Evolutionary conservation across 192 early-diverging fungal genomes (phyloP), one percentile per base, ranked within the genome.

Genomic region (Entomortierella beljakovae): DNA sequence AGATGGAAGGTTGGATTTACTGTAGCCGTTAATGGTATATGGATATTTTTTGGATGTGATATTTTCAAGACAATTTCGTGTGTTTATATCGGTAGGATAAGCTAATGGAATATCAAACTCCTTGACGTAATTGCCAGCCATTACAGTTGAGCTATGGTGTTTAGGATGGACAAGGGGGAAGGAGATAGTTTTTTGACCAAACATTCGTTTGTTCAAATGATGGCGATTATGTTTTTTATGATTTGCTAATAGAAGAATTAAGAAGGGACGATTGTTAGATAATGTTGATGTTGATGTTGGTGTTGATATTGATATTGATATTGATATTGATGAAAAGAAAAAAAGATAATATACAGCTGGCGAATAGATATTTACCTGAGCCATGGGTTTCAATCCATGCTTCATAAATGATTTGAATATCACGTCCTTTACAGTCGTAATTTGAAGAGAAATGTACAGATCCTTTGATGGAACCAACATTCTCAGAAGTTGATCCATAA

Each of bases 361-460:
- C n/a, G n/a, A 51, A 51, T 29, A 26, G 2, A 16, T 26, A 31
- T 29, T 59, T 67, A 74, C 64, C 37, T 46, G 61, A 56, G 51
- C 64, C 62, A 25, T 57, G 52, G 0, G 74, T 50, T 34, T 77
- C 74, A 13, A 51, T 38, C 66, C 66, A 69, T 16, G 74, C 74
- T 33, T 77, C 74, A 40, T 77, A 77, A 51, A 77, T 68, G 66
- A 77, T 69, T n/a, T 66, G 60, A 56, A 77, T 77, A 23, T 77
- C 74, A 6, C 66, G 65, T 52, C 74, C 74, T 59, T 69, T 68
- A 43, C 74, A 77, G 55, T 77, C 74, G 46, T 68, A 69, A 48
- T 77, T 68, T 54, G 54, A 77, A 9, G 65, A 55, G 50, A 77
- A 77, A 20, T 48, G 66, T 10, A 77, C 74, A 18, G 61, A 20